Conservation (phyloP, 306 rosid species). For the Fragaria vesca region DNA sequence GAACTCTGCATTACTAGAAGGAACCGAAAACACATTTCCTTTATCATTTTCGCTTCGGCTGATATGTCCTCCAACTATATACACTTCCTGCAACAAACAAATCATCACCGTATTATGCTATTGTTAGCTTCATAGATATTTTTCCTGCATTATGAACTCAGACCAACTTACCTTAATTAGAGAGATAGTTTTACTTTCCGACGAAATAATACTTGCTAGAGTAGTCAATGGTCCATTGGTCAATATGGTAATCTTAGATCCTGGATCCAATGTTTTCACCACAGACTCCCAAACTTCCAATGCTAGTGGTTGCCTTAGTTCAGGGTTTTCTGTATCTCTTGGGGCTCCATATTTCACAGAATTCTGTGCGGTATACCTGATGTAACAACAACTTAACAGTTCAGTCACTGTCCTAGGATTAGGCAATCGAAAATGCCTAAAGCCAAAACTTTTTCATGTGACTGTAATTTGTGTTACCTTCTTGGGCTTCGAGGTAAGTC, state of each 20-base stretch:
- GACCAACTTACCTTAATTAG: slow-evolving; percentile 54
- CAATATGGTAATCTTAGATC: slow-evolving; percentile 67
- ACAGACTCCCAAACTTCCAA: slow-evolving; percentile 73
- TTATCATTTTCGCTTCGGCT: slow-evolving; percentile 39
- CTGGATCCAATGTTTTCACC: slow-evolving; percentile 46
- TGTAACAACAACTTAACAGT: slow-evolving; percentile 10
- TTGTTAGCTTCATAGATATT: background rate
- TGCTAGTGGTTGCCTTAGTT: slow-evolving; percentile 71
- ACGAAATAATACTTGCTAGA: slow-evolving; percentile 61
- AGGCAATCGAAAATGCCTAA: background rate
- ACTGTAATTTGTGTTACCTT: slow-evolving; percentile 44
- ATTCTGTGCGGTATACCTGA: slow-evolving; percentile 73
- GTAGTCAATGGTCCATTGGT: slow-evolving; percentile 95
- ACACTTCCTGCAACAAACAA: slow-evolving; percentile 56
- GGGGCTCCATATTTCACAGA: slow-evolving; percentile 61
- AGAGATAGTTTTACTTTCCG: slow-evolving; percentile 45
- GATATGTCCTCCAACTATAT: slow-evolving; percentile 80
- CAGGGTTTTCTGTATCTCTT: slow-evolving; percentile 60
- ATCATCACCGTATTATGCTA: slow-evolving; percentile 7
- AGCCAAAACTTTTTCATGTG: background rate
- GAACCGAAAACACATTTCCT: slow-evolving; percentile 72
- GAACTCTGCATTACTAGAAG: slow-evolving; percentile 82
- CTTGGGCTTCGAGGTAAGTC: slow-evolving; percentile 76
- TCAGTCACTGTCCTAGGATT: background rate
- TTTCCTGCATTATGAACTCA: background rate